A percentile compares a stretch with the other conserved stretches of the same genome.
These are phyloP conservation scores for Taphrina sp. DNA, from an alignment of 1,139 yeast species.

Conservation along the genomic window DNA sequence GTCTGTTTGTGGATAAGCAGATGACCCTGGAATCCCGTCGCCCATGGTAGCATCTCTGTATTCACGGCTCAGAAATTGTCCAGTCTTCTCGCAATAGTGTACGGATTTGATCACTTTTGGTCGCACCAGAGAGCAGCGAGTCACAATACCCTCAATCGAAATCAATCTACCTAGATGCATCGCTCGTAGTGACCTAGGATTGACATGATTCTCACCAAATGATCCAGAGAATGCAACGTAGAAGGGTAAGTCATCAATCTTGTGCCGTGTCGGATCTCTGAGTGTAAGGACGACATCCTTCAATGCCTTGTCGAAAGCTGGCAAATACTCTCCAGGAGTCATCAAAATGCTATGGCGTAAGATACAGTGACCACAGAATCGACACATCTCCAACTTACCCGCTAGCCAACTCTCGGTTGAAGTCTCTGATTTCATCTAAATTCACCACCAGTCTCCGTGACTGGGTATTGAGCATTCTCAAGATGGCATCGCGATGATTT, in stretches of 20 bases:
- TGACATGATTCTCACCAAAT: constrained; percentile 81
- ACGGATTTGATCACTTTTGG: constrained; percentile 91
- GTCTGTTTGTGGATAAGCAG: constrained; percentile 92
- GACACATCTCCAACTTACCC: constrained; percentile 49
- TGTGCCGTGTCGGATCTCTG: constrained; percentile 46
- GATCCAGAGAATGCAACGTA: constrained; percentile 86
- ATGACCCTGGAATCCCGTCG: constrained; percentile 48
- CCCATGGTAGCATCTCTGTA: constrained; percentile 85
- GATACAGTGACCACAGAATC: not conserved
- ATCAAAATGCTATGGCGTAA: constrained; percentile 50
- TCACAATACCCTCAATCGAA: constrained; percentile 92
- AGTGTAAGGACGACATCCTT: constrained; percentile 68
- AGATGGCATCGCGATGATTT: constrained; percentile 67
- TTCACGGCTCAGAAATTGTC: constrained; percentile 83
- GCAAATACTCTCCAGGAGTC: constrained; percentile 79
- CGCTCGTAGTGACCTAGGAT: constrained; percentile 84
- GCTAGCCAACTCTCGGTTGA: constrained; percentile 72
- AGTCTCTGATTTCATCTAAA: constrained; percentile 83
- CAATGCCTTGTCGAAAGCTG: constrained; percentile 85
- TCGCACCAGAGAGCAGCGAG: constrained; percentile 86
- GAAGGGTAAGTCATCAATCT: constrained; percentile 62
- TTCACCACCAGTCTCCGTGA: constrained; percentile 70
- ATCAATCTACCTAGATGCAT: constrained; percentile 74
- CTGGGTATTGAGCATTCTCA: constrained; percentile 65
- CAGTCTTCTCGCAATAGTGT: constrained; percentile 84